A percentile compares a stretch with the other conserved stretches of the same genome.
Evolutionary conservation across 2,329 filamentous ascomycete genomes (phyloP).

Genomic region (Scedosporium boydii): DNA sequence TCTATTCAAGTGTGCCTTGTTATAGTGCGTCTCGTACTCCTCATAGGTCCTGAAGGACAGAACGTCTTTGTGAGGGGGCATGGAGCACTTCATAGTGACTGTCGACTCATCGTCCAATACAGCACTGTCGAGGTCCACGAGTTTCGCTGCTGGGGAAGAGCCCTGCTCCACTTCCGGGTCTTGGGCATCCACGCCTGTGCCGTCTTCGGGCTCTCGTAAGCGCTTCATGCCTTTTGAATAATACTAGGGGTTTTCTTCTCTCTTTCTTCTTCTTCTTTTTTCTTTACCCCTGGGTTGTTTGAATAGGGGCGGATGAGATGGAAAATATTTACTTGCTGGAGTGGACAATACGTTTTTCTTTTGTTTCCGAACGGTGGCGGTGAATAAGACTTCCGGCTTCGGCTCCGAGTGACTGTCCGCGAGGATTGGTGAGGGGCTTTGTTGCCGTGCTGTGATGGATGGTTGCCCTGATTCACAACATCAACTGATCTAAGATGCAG

Average conservation of each 20-base stretch:
- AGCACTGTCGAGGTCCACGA: constrained; percentile 43
- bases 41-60: constrained; percentile 64
- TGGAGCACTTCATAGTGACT: constrained; percentile 63
- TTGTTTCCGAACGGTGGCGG: background rate
- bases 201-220: constrained; percentile 48
- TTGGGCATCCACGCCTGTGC: background rate
- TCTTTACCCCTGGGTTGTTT: constrained; percentile 1
- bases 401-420: background rate
- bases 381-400: background rate
- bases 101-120: constrained; percentile 23
- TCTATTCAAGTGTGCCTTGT: constrained; percentile 69
- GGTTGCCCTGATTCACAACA: background rate
- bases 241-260: background rate
- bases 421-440: background rate
- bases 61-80: constrained; percentile 68
- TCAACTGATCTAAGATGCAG: background rate
- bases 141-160: constrained; percentile 32
- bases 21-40: constrained; percentile 83
- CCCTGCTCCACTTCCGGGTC: background rate
- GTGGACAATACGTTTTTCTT: background rate
- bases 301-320: background rate
- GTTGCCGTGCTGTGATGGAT: background rate
- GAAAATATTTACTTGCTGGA: background rate
- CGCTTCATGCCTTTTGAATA: constrained; percentile 43
- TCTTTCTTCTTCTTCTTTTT: background rate